A percentile compares a stretch with the other conserved stretches of the same genome.
Evolutionary conservation across 176 grass and related monocot species (phyloP).

Genomic region (Ensete ventricosum): DNA sequence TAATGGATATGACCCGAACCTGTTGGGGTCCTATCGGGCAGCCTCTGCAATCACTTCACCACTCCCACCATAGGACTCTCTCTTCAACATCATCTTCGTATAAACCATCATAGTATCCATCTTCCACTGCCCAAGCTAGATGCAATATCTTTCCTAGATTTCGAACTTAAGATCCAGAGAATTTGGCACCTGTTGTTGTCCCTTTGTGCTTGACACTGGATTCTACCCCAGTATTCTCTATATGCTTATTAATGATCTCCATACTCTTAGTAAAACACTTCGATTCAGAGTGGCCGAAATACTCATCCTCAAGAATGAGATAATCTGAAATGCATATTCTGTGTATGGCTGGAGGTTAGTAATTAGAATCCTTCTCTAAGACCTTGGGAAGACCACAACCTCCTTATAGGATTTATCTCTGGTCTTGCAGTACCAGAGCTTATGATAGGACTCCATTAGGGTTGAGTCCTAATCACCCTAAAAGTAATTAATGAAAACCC

Average conservation of each 20-base stretch:
- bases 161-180: slow-evolving; percentile 69
- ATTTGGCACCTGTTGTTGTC: slow-evolving; percentile 39
- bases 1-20: too few relatives aligned
- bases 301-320: slow-evolving; percentile 73
- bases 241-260: slow-evolving; percentile 42
- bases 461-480: too few relatives aligned
- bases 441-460: neutral
- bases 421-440: slow-evolving; percentile 88
- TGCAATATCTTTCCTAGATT: slow-evolving; percentile 59
- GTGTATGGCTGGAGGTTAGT: slow-evolving; percentile 77
- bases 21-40: neutral
- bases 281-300: slow-evolving; percentile 83
- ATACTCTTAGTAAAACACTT: slow-evolving; percentile 79
- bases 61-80: slow-evolving; percentile 51
- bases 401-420: slow-evolving; percentile 44
- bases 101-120: slow-evolving; percentile 44
- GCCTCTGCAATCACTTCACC: slow-evolving; percentile 33
- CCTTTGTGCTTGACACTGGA: slow-evolving; percentile 28
- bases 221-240: slow-evolving; percentile 25
- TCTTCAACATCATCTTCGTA: slow-evolving; percentile 52
- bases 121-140: slow-evolving; percentile 45
- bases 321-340: slow-evolving; percentile 80
- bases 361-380: slow-evolving; percentile 72
- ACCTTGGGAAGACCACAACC: slow-evolving; percentile 51
- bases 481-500: too few relatives aligned